These are phyloP conservation scores for Xylaria sp. DNA, from an alignment of 2,329 filamentous ascomycete species.

Conservation along the genomic window DNA sequence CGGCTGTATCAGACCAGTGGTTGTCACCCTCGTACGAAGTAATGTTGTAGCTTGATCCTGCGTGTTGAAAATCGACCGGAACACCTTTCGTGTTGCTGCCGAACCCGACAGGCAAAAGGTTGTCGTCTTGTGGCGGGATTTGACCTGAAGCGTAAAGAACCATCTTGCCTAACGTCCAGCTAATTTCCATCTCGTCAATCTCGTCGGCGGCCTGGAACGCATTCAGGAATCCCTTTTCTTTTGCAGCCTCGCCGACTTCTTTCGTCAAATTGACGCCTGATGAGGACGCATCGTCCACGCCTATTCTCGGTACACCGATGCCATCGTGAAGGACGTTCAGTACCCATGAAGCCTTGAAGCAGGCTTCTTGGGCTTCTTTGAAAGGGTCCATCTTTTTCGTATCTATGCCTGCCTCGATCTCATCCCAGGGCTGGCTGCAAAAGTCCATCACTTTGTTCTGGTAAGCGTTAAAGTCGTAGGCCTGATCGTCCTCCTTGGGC, in stretches of 20 bases:
- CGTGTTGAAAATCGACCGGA: conserved; percentile 77
- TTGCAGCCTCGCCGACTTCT: conserved; percentile 60
- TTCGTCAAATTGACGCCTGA: conserved; percentile 65
- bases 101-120: conserved; percentile 75
- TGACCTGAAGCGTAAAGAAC: conserved; percentile 90
- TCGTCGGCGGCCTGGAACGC: conserved; percentile 92
- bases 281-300: conserved; percentile 57
- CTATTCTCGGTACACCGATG: conserved; percentile 84
- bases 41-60: conserved; percentile 52
- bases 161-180: conserved; percentile 97
- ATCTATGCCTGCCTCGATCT: conserved; percentile 63
- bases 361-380: conserved; percentile 76
- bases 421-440: conserved; percentile 75
- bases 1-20: conserved; percentile 48
- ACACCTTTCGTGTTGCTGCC: conserved; percentile 71
- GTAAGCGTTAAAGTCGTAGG: conserved; percentile 87
- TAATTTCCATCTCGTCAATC: conserved; percentile 85
- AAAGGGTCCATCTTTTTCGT: conserved; percentile 70
- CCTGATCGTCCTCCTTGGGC: conserved; percentile 63
- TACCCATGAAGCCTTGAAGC: conserved; percentile 97
- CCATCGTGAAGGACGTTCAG: conserved; percentile 96
- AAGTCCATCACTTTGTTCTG: conserved; percentile 80
- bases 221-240: conserved; percentile 70
- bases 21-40: conserved; percentile 38
- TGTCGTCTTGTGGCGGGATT: conserved; percentile 58